Evolutionary conservation across 768 basidiomycete genomes (phyloP).

Genomic region (Lactarius tabidus): DNA sequence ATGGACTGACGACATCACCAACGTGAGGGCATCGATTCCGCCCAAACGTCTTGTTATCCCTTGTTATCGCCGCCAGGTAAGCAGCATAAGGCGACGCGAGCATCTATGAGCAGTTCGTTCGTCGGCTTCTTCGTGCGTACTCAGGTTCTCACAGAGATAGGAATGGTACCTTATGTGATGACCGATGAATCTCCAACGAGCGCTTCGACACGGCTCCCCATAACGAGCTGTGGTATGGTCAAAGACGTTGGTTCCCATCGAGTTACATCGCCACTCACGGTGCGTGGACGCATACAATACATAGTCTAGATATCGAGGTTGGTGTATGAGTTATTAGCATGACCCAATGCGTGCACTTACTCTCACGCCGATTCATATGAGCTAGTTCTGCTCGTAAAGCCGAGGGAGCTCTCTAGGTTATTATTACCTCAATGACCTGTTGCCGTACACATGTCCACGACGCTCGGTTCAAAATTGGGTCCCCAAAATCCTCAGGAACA

Average conservation of each 20-base stretch:
- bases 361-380: background rate
- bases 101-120: background rate
- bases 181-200: background rate
- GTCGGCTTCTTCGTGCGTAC: background rate
- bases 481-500: constrained; percentile 6
- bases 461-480: background rate
- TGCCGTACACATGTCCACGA: constrained; percentile 9
- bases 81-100: background rate
- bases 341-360: background rate
- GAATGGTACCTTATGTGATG: background rate
- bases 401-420: background rate
- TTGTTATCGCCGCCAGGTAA: background rate
- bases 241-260: background rate
- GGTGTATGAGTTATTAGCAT: background rate
- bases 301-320: background rate
- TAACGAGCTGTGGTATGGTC: background rate
- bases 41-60: background rate
- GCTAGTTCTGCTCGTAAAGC: background rate
- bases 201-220: background rate
- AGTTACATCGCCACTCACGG: background rate
- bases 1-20: background rate
- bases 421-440: background rate
- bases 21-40: background rate
- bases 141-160: background rate
- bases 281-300: background rate